phyloP scores from a whole-genome alignment of 345 rosid species.

The Hibiscus trionum region DNA sequence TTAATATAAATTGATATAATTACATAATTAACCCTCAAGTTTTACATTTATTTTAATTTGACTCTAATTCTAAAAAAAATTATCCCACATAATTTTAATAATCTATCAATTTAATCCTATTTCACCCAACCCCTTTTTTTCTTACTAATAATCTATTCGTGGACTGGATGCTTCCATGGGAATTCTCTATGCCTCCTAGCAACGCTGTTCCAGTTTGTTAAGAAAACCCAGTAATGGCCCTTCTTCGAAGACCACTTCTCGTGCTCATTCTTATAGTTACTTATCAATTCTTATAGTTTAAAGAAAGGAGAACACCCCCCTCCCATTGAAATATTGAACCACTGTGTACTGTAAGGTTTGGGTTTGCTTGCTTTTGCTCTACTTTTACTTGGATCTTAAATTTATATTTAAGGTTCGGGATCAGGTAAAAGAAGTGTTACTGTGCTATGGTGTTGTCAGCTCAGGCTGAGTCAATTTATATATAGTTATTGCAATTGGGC shows the following conservation, averaged over 20 bases:
- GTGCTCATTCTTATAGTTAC: conserved; percentile 18
- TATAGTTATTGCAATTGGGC: not conserved
- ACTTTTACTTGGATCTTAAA: not conserved
- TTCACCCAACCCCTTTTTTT: no score
- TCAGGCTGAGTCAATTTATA: not conserved
- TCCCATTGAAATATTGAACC: not conserved
- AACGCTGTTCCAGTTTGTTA: not conserved
- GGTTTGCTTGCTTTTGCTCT: not conserved
- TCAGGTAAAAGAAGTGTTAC: not conserved
- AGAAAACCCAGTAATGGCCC: conserved; percentile 25
- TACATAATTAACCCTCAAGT: no score
- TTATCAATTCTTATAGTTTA: conserved; percentile 3
- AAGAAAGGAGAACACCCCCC: not conserved
- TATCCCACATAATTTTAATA: no score
- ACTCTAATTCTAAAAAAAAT: no score
- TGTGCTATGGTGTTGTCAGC: not conserved
- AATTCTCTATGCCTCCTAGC: not conserved
- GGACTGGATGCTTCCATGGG: not conserved
- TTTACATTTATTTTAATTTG: no score
- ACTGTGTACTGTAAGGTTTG: not conserved
- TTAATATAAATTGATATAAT: no score
- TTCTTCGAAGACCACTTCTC: conserved; percentile 7
- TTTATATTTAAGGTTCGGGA: not conserved
- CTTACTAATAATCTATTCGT: no score
- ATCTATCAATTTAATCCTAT: no score